Conservation (phyloP, 495 filamentous ascomycete genomes). For the Parachaetomium inaequale region DNA sequence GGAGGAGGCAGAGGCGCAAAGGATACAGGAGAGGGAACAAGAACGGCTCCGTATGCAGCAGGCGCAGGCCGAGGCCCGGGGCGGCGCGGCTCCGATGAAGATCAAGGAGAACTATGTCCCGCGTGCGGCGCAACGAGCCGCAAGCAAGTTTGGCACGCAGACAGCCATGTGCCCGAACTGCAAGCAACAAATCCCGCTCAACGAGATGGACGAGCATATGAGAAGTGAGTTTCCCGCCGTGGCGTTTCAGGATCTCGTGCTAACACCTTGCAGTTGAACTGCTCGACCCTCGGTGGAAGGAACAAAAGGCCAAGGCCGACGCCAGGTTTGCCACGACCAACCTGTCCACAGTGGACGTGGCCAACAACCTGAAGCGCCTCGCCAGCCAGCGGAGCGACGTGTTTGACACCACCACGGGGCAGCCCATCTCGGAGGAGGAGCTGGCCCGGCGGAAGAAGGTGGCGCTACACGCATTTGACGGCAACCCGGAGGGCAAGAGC, state of each 20-base stretch:
- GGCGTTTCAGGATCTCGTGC: neutral
- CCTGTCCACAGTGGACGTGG: conserved; percentile 79
- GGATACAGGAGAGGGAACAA: conserved; percentile 63
- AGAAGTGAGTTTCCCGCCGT: conserved; percentile 53
- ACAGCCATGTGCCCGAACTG: conserved; percentile 92
- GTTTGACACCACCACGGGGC: conserved; percentile 74
- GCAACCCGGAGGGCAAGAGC: conserved; percentile 55
- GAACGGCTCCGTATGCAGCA: conserved; percentile 69
- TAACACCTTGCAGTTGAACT: conserved; percentile 55
- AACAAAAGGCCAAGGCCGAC: conserved; percentile 85
- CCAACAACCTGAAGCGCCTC: conserved; percentile 92
- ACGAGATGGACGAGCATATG: conserved; percentile 92
- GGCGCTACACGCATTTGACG: conserved; percentile 62
- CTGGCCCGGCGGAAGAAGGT: conserved; percentile 69
- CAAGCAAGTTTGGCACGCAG: conserved; percentile 58
- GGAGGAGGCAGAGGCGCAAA: conserved; percentile 64
- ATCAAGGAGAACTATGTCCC: conserved; percentile 92
- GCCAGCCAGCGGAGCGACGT: conserved; percentile 88
- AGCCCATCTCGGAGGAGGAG: conserved; percentile 69
- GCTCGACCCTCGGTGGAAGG: conserved; percentile 92
- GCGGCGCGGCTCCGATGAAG: conserved; percentile 71
- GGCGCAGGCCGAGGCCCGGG: conserved; percentile 72
- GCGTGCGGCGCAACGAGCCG: conserved; percentile 67
- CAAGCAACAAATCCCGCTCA: conserved; percentile 77
- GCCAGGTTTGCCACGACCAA: conserved; percentile 83